Conservation (phyloP, 257 asterid genomes). For the Gardenia jasminoides region DNA sequence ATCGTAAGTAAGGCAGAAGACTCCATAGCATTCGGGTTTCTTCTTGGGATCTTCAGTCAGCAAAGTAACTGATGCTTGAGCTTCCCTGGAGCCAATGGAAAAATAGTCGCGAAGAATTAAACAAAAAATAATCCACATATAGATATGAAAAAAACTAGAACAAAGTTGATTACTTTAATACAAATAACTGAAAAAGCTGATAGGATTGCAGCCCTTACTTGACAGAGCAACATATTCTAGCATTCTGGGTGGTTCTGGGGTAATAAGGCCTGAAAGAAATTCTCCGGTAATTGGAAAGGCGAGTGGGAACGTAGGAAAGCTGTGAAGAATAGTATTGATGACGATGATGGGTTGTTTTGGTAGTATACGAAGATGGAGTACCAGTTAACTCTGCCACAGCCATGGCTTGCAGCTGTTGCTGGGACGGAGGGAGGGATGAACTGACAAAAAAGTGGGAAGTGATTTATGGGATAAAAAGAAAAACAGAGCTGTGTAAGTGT, state of each 20-base stretch:
- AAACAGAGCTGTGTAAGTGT: neutral
- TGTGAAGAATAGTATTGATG: conserved; percentile 45
- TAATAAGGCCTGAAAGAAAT: conserved; percentile 29
- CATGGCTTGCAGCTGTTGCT: conserved; percentile 45
- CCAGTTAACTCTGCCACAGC: conserved; percentile 67
- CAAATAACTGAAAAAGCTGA: neutral
- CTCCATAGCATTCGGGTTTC: conserved; percentile 84
- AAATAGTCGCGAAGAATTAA: neutral
- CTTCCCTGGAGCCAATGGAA: conserved; percentile 52
- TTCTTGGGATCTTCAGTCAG: conserved; percentile 62
- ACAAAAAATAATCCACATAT: neutral
- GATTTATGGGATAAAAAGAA: neutral
- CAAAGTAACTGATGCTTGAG: conserved; percentile 60
- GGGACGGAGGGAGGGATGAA: neutral
- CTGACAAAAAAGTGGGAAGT: neutral
- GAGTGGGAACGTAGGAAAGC: conserved; percentile 47
- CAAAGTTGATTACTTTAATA: neutral
- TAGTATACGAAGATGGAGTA: conserved; percentile 33
- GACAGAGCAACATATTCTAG: conserved; percentile 72
- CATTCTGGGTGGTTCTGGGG: conserved; percentile 25
- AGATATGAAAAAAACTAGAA: neutral
- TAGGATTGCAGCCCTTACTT: conserved; percentile 33
- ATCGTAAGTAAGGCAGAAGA: conserved; percentile 97
- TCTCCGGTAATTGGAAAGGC: conserved; percentile 37
- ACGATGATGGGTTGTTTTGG: conserved; percentile 29